phyloP scores from a whole-genome alignment of 495 filamentous ascomycete species.

The Penicillium odoratum region DNA sequence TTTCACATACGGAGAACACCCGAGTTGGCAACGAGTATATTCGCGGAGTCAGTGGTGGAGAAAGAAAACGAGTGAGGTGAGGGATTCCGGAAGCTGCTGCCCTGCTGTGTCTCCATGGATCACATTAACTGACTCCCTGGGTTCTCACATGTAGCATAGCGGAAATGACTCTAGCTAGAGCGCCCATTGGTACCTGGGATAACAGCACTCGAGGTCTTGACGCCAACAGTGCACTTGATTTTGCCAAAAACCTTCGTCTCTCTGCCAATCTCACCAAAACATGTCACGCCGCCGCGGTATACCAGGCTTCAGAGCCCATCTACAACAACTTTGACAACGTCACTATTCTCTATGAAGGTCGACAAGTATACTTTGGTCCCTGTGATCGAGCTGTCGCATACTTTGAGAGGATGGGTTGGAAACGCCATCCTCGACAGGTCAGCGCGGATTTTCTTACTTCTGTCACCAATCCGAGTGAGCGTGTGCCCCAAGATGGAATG shows the following conservation, averaged over 20 bases:
- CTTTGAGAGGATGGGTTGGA: slow-evolving; percentile 63
- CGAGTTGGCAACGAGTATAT: slow-evolving; percentile 71
- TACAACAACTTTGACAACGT: slow-evolving; percentile 65
- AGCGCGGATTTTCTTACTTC: slow-evolving; percentile 68
- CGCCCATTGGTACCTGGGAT: slow-evolving; percentile 59
- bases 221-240: slow-evolving; percentile 54
- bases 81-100: slow-evolving; percentile 62
- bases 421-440: slow-evolving; percentile 60
- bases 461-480: slow-evolving; percentile 63
- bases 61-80: slow-evolving; percentile 69
- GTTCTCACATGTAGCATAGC: too few relatives aligned
- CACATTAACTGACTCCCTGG: too few relatives aligned
- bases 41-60: slow-evolving; percentile 78
- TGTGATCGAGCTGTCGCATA: slow-evolving; percentile 56
- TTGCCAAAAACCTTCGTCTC: slow-evolving; percentile 40
- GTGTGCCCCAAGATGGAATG: slow-evolving; percentile 36
- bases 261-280: slow-evolving; percentile 42
- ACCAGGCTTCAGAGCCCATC: slow-evolving; percentile 61
- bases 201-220: slow-evolving; percentile 61
- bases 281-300: slow-evolving; percentile 43
- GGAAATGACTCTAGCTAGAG: too few relatives aligned
- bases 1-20: too few relatives aligned
- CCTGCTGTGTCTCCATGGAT: too few relatives aligned
- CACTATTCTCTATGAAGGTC: slow-evolving; percentile 60
- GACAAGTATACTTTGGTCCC: slow-evolving; percentile 59